Conservation (phyloP, 2,329 filamentous ascomycete genomes). For the Dactylella cylindrospora region DNA sequence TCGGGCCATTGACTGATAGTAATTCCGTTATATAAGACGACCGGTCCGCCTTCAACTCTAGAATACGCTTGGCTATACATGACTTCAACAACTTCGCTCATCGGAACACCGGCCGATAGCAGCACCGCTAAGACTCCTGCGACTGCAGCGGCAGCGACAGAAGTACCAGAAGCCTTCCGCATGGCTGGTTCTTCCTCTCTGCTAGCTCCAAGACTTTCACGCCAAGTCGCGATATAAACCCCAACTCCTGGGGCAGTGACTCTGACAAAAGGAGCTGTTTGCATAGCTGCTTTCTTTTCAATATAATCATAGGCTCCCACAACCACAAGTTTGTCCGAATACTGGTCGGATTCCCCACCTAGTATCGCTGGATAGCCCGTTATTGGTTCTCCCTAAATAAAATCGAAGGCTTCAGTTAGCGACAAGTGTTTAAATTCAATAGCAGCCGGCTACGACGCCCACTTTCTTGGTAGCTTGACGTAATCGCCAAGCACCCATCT, state of each 20-base stretch:
- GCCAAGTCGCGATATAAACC: not conserved
- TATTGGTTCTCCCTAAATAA: not conserved
- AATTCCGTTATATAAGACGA: slow-evolving; percentile 15
- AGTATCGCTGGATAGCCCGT: not conserved
- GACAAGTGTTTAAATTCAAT: too few species aligned
- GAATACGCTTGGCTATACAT: not conserved
- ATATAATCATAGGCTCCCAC: slow-evolving; percentile 4
- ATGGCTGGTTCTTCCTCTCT: not conserved
- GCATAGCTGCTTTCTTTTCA: not conserved
- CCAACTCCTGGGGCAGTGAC: not conserved
- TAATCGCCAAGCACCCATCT: too few species aligned
- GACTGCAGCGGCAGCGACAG: slow-evolving; percentile 1
- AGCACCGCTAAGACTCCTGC: slow-evolving; percentile 8
- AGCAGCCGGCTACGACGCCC: too few species aligned
- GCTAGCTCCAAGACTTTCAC: not conserved
- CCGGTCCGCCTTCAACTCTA: slow-evolving; percentile 3
- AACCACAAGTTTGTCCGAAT: not conserved
- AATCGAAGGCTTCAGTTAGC: too few species aligned
- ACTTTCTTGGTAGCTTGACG: too few species aligned
- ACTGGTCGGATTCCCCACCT: not conserved
- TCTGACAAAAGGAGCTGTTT: not conserved
- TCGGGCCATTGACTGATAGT: slow-evolving; percentile 1
- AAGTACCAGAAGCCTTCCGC: not conserved
- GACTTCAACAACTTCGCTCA: not conserved
- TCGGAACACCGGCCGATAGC: slow-evolving; percentile 5